Evolutionary conservation across 2,329 filamentous ascomycete species (phyloP), one percentile per base, ranked within the genome.

Genomic region (Drechslerella dactyloides): DNA sequence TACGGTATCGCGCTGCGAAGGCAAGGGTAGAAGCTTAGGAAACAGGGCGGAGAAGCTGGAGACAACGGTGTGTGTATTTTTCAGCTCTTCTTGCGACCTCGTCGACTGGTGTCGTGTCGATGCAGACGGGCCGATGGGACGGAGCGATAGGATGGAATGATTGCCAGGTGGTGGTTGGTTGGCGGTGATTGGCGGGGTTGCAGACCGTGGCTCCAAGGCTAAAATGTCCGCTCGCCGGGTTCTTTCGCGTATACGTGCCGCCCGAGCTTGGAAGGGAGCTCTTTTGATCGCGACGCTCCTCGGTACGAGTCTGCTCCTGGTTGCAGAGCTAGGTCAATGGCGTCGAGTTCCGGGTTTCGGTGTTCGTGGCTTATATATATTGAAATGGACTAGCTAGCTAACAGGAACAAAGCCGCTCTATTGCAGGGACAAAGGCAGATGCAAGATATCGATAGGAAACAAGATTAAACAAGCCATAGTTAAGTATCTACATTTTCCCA

Each of bases 171-270:
- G 33, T 27, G 35, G 48, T 61, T 21, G 33, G 46, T 54, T 62
- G 58, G 37, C 37, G 51, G 56, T 44, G 57, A 69, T 54, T 69
- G 65, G 65, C 65, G 65, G 58, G 65, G 65, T 69, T 56, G 37
- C 37, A 17, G 13, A 37, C 37, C 37, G 37, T 42, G 37, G n/a
- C 44, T 23, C 42, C 17, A 42, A 27, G 19, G 30, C 30, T 53
- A 57, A 68, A 69, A 17, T 3, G n/a, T n/a, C n/a, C n/a, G n/a
- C n/a, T n/a, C 48, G 21, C 65, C 65, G 57, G 65, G 57, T 17
- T 13, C 37, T 42, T 42, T 42, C 37, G 37, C 37, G 37, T 42
- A 42, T 42, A 42, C n/a, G 37, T 17, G 13, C 37, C 37, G n/a
- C 37, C 5, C 13, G 3, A 42, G 37, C 11, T 2, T 42, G 5